Evolutionary conservation across 495 filamentous ascomycete species (phyloP).

Genomic region (Aspergillus leporis): DNA sequence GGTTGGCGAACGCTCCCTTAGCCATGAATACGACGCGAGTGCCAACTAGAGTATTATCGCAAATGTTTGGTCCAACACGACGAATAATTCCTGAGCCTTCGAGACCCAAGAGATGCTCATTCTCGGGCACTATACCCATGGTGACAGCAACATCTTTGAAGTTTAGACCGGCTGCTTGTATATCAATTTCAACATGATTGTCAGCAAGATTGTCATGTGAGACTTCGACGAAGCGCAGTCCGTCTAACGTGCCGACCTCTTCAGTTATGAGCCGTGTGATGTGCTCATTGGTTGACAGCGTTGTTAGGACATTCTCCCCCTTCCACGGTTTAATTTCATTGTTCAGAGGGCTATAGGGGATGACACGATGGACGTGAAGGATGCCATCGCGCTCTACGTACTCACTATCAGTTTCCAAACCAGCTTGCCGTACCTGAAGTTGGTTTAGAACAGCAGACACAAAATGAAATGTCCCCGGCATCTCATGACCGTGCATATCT

Average conservation of each 20-base stretch:
- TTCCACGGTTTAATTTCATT: neutral
- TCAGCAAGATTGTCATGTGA: constrained; percentile 49
- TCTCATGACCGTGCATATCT: neutral
- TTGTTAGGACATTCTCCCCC: neutral
- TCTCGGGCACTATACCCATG: constrained; percentile 39
- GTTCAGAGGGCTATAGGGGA: neutral
- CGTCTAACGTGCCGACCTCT: constrained; percentile 1
- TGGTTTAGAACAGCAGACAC: neutral
- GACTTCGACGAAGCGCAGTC: constrained; percentile 28
- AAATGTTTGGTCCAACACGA: constrained; percentile 26
- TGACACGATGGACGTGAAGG: neutral
- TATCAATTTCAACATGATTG: constrained; percentile 34
- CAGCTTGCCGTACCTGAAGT: neutral
- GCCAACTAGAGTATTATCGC: constrained; percentile 29
- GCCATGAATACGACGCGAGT: constrained; percentile 42
- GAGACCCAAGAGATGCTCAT: constrained; percentile 31
- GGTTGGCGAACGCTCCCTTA: constrained; percentile 33
- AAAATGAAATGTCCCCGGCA: neutral
- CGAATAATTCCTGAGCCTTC: constrained; percentile 44
- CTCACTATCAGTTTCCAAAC: neutral
- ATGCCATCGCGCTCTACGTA: constrained; percentile 4
- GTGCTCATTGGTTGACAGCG: neutral
- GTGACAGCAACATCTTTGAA: constrained; percentile 39
- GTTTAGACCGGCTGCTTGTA: constrained; percentile 29
- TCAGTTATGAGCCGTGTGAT: neutral